Evolutionary conservation across 2,329 filamentous ascomycete genomes (phyloP), one percentile per base, ranked within the genome.

Genomic region (Colletotrichum sp.): DNA sequence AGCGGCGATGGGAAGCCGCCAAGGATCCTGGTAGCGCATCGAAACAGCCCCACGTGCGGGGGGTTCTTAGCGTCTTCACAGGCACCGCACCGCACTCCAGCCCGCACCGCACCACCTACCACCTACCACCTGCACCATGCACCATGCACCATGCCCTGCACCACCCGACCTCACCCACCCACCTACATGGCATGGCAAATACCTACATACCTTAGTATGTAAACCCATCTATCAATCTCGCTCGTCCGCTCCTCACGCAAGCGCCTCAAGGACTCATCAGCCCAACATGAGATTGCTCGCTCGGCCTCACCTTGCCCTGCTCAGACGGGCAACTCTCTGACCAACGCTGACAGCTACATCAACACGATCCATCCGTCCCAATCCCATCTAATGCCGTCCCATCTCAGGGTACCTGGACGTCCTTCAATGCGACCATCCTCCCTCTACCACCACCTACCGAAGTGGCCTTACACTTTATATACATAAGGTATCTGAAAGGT

Each of bases 21-120:
- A 44, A 73, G 71, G 34, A 71, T 76, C 75, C 75, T 30, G 66
- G 75, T 76, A 75, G 75, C 75, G 72, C 75, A 76, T 76, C 71
- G 71, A 75, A 76, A 71, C 75, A 75, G 71, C 71, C 71, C 75
- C 75, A 76, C 71, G 75, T 70, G 71, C 60, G 71, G 71, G 75
- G 75, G 71, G 30, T 69, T 70, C 24, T 28, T 59, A 59, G 26
- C 55, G 24, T 55, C 22, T 30, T 34, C 39, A 48, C 26, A 16
- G 52, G 39, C 39, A 55, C 36, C 26, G 36, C 63, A 48, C 60
- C 32, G 60, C 60, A 63, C 28, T 63, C 26, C 60, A 63, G 44
- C 60, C 60, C 30, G 28, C 62, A 39, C 60, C 18, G 15, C 55
- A 52, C n/a, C 44, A 52, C 39, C 24, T 60, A 3, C 39, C 39